A percentile compares a stretch with the other conserved stretches of the same genome.
phyloP scores from a whole-genome alignment of 805 yeast species.

The Myxozyma udenii region DNA sequence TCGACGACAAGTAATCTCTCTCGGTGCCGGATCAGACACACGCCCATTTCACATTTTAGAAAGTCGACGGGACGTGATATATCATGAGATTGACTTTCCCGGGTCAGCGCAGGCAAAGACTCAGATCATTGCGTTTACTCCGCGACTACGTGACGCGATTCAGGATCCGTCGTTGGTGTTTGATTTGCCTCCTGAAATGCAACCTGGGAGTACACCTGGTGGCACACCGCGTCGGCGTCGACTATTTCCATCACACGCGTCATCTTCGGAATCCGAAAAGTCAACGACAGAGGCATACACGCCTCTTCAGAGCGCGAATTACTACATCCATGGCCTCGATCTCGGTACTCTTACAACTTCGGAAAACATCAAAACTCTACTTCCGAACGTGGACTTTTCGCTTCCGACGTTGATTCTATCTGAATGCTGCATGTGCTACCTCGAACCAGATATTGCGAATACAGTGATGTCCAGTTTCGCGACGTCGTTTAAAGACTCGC shows the following conservation, averaged over 20 bases:
- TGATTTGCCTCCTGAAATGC: background rate
- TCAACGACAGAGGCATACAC: slow-evolving; percentile 30
- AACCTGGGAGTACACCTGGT: background rate
- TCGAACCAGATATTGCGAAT: slow-evolving; percentile 51
- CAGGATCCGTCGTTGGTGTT: background rate
- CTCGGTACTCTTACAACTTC: slow-evolving; percentile 42
- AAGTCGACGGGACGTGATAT: slow-evolving; percentile 30
- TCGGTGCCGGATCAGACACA: slow-evolving; percentile 84
- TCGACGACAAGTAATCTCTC: slow-evolving; percentile 52
- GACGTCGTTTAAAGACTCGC: slow-evolving; percentile 23
- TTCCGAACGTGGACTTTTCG: slow-evolving; percentile 32
- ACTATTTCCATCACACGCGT: background rate
- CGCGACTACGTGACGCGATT: background rate
- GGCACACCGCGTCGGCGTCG: background rate
- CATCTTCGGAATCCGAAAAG: background rate
- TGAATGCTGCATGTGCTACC: slow-evolving; percentile 75
- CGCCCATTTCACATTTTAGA: slow-evolving; percentile 47
- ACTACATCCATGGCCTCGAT: slow-evolving; percentile 57
- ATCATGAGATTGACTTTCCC: slow-evolving; percentile 65
- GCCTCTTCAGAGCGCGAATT: slow-evolving; percentile 39
- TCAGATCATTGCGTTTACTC: slow-evolving; percentile 42
- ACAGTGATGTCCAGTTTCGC: slow-evolving; percentile 46
- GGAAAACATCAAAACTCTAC: background rate
- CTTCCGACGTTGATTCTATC: slow-evolving; percentile 62
- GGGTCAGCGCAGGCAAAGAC: slow-evolving; percentile 53